A percentile compares a stretch with the other conserved stretches of the same genome.
Conservation (phyloP, 2,329 filamentous ascomycete genomes). For the Aspergillus clavatus region DNA sequence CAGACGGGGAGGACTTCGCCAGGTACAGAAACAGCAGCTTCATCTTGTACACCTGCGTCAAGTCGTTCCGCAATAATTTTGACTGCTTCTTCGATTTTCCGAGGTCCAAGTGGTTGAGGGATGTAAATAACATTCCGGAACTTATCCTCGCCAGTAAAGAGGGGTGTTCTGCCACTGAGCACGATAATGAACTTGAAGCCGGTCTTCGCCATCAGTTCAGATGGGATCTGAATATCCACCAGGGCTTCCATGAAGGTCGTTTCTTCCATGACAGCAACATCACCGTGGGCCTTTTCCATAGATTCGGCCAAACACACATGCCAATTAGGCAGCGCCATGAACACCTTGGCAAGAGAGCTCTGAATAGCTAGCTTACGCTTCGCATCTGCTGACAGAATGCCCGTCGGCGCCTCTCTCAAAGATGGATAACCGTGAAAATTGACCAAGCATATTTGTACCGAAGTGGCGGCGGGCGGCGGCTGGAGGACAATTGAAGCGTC, state of each 20-base stretch:
- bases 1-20: not conserved
- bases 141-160: not conserved
- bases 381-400: slow-evolving; percentile 21
- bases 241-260: slow-evolving; percentile 8
- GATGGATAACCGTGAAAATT: slow-evolving; percentile 24
- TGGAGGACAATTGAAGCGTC: not conserved
- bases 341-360: slow-evolving; percentile 17
- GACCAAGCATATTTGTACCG: slow-evolving; percentile 15
- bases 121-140: slow-evolving; percentile 11
- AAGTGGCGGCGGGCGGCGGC: not conserved
- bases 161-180: slow-evolving; percentile 8
- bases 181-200: slow-evolving; percentile 20
- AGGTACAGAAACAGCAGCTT: not conserved
- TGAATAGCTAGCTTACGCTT: slow-evolving; percentile 26
- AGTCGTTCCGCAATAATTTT: not conserved
- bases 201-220: not conserved
- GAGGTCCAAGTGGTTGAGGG: slow-evolving; percentile 10
- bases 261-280: slow-evolving; percentile 24
- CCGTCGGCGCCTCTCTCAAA: slow-evolving; percentile 24
- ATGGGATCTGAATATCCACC: slow-evolving; percentile 2
- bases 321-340: slow-evolving; percentile 18
- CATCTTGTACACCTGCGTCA: not conserved
- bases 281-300: slow-evolving; percentile 14
- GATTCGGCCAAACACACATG: slow-evolving; percentile 18
- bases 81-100: not conserved